A percentile compares a stretch with the other conserved stretches of the same genome.
Conservation (phyloP, 345 rosid genomes). For the Eucalyptus marginata region DNA sequence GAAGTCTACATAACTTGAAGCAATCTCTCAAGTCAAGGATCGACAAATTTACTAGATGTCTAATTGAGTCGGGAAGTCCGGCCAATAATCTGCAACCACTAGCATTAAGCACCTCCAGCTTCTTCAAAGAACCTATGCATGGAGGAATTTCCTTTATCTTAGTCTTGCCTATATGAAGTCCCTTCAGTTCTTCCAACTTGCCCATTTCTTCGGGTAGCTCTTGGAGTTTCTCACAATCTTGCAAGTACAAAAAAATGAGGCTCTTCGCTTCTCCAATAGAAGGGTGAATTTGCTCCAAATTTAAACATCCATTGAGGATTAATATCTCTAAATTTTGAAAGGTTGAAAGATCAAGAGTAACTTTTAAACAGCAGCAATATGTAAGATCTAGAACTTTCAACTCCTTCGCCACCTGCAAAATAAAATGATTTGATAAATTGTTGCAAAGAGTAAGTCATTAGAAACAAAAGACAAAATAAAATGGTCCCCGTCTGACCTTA, state of each 20-base stretch:
- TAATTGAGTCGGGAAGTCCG: not conserved
- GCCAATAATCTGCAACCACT: fast-evolving
- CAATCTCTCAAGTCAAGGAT: not conserved
- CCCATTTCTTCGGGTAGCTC: not conserved
- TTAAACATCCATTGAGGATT: fast-evolving
- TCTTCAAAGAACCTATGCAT: not conserved
- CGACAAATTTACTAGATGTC: too few species aligned
- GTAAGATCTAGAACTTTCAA: not conserved
- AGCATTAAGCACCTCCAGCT: not conserved
- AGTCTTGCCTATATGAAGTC: not conserved
- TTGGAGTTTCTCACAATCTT: not conserved
- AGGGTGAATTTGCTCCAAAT: not conserved
- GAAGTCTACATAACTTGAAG: not conserved
- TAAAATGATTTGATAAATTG: not conserved
- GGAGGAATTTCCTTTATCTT: not conserved
- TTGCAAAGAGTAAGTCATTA: not conserved
- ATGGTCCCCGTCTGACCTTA: not conserved
- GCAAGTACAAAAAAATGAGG: not conserved
- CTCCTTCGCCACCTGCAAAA: not conserved
- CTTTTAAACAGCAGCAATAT: fast-evolving
- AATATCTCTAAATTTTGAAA: not conserved
- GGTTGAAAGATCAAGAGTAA: not conserved
- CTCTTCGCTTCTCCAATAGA: not conserved
- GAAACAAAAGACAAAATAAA: not conserved
- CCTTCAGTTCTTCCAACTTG: not conserved